Evolutionary conservation across 768 basidiomycete genomes (phyloP).

Genomic region (Suillus cothurnatus): DNA sequence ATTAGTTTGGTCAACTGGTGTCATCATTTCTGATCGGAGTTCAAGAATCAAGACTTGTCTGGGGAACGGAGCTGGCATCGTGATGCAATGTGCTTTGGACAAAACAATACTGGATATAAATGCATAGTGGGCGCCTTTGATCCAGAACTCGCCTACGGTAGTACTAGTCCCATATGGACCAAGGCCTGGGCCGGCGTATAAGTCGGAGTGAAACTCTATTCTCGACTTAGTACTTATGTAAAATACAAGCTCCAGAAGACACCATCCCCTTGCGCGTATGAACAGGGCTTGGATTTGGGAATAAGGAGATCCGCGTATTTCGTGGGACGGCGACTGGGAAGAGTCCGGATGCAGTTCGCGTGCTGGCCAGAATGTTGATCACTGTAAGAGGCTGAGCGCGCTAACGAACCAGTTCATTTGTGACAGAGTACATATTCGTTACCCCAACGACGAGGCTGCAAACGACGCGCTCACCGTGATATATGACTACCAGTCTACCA

Average conservation of each 20-base stretch:
- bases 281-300: constrained; percentile 38
- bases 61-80: background rate
- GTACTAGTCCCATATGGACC: too few relatives aligned
- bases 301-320: constrained; percentile 67
- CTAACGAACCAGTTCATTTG: background rate
- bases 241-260: constrained; percentile 62
- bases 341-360: constrained; percentile 30
- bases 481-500: background rate
- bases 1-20: too few relatives aligned
- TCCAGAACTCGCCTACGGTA: background rate
- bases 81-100: background rate
- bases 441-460: background rate
- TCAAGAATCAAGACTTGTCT: too few relatives aligned
- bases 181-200: too few relatives aligned
- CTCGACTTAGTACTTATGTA: too few relatives aligned
- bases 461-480: background rate
- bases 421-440: background rate
- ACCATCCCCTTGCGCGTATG: constrained; percentile 53
- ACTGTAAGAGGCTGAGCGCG: background rate
- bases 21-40: too few relatives aligned
- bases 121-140: background rate
- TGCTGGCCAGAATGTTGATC: background rate
- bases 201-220: too few relatives aligned
- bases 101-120: too few relatives aligned
- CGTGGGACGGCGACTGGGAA: constrained; percentile 46